These are phyloP conservation scores for Apiospora aurea DNA, from an alignment of 2,329 filamentous ascomycete species.

Conservation along the genomic window DNA sequence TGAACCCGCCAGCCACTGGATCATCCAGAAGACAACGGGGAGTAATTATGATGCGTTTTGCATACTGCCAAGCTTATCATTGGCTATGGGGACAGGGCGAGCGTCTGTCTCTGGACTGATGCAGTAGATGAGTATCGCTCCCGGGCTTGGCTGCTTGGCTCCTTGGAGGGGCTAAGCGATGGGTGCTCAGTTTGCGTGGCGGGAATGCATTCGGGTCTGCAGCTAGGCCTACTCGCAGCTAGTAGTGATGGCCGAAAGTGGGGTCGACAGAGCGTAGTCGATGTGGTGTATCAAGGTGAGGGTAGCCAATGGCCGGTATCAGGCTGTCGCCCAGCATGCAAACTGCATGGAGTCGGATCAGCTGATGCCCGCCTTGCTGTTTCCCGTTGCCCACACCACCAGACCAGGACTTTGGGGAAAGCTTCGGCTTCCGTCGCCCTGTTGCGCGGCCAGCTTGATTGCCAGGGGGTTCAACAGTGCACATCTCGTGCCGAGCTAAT, in stretches of 20 bases:
- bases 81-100: background rate
- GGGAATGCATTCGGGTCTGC: constrained; percentile 9
- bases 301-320: constrained; percentile 22
- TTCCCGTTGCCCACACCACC: background rate
- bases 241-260: constrained; percentile 25
- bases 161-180: background rate
- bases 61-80: constrained; percentile 5
- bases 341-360: constrained; percentile 9
- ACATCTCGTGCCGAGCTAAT: background rate
- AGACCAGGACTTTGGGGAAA: background rate
- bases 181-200: constrained; percentile 13
- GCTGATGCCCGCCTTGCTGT: constrained; percentile 22
- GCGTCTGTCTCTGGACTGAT: background rate
- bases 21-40: background rate
- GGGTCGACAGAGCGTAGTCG: constrained; percentile 22
- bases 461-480: background rate
- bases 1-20: background rate
- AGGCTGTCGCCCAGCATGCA: constrained; percentile 12
- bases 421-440: constrained; percentile 11
- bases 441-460: background rate
- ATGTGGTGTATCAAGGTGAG: constrained; percentile 24
- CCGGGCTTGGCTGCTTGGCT: constrained; percentile 9
- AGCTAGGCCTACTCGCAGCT: constrained; percentile 11
- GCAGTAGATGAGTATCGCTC: background rate
- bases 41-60: background rate